Percentiles rank a stretch among this genome's conserved stretches.
Conservation (phyloP, 768 basidiomycete species). For the Phlebiopsis gigantea region DNA sequence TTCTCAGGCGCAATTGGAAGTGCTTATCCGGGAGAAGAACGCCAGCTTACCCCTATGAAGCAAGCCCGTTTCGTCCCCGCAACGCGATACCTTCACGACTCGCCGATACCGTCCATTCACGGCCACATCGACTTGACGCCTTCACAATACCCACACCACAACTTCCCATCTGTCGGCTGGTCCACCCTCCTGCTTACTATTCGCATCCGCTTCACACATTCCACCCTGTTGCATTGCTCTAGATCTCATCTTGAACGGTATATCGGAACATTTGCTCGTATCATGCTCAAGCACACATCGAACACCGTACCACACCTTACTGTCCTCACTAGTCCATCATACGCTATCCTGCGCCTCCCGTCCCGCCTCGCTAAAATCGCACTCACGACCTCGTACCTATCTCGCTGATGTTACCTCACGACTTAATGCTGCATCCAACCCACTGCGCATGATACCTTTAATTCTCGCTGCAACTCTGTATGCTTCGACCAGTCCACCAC, state of each 20-base stretch:
- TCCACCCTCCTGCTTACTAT: background rate
- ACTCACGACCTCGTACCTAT: background rate
- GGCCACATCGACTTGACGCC: background rate
- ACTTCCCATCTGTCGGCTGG: background rate
- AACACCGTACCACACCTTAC: background rate
- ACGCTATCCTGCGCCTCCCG: background rate
- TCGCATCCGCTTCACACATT: conserved; percentile 1
- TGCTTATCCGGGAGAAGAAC: conserved; percentile 52
- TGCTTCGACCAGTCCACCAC: background rate
- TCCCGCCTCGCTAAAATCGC: background rate
- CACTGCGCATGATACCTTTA: conserved; percentile 4
- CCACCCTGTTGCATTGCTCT: conserved; percentile 7
- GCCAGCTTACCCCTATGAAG: conserved; percentile 19
- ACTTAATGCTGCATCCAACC: background rate
- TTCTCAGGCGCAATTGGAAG: conserved; percentile 41
- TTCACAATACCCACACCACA: conserved; percentile 2
- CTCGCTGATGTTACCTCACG: conserved; percentile 1
- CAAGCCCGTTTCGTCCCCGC: background rate
- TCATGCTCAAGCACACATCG: background rate
- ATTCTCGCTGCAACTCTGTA: background rate
- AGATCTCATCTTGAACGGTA: conserved; percentile 2
- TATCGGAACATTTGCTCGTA: background rate
- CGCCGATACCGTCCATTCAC: background rate
- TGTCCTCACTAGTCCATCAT: background rate
- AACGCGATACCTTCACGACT: background rate